A percentile compares a stretch with the other conserved stretches of the same genome.
Evolutionary conservation across 768 basidiomycete species (phyloP).

Genomic region (Symmetrospora coprosmae): DNA sequence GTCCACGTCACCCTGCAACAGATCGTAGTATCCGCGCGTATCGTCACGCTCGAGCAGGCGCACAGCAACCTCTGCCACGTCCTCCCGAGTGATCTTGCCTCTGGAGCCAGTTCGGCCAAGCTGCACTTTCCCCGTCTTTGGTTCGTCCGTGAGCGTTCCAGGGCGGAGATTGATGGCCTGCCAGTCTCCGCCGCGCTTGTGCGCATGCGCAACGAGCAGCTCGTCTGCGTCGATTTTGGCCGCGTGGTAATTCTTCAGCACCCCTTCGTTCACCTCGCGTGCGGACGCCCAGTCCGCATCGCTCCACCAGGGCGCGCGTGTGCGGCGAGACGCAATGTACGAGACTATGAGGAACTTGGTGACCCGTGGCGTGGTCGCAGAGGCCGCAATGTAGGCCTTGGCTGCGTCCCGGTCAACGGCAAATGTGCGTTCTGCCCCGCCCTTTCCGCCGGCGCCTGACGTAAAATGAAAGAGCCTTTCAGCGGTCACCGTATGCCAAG

Average conservation of each 20-base stretch:
- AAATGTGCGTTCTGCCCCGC: constrained; percentile 10
- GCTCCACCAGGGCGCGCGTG: constrained; percentile 7
- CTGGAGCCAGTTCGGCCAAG: constrained; percentile 43
- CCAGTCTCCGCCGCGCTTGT: constrained; percentile 41
- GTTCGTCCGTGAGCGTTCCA: constrained; percentile 45
- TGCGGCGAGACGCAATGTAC: not conserved
- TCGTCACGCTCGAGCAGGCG: constrained; percentile 1
- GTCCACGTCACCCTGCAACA: not conserved
- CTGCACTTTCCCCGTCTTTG: constrained; percentile 44
- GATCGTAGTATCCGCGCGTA: constrained; percentile 6
- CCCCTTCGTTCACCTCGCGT: constrained; percentile 3
- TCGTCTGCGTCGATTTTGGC: constrained; percentile 43
- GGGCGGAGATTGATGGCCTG: constrained; percentile 57
- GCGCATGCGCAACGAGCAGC: constrained; percentile 34
- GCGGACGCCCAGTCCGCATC: constrained; percentile 14
- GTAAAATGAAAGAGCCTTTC: not conserved
- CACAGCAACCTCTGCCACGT: constrained; percentile 18
- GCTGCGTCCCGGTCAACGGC: constrained; percentile 17
- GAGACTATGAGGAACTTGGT: constrained; percentile 15
- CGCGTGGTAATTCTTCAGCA: not conserved
- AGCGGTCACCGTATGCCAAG: too few relatives aligned
- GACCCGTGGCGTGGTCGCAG: not conserved
- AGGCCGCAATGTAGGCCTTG: constrained; percentile 15
- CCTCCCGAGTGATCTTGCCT: constrained; percentile 4
- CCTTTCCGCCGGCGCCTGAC: constrained; percentile 12